These are phyloP conservation scores for Haplosporangium gracile DNA, from an alignment of 192 early-diverging fungal genomes.

Conservation along the genomic window DNA sequence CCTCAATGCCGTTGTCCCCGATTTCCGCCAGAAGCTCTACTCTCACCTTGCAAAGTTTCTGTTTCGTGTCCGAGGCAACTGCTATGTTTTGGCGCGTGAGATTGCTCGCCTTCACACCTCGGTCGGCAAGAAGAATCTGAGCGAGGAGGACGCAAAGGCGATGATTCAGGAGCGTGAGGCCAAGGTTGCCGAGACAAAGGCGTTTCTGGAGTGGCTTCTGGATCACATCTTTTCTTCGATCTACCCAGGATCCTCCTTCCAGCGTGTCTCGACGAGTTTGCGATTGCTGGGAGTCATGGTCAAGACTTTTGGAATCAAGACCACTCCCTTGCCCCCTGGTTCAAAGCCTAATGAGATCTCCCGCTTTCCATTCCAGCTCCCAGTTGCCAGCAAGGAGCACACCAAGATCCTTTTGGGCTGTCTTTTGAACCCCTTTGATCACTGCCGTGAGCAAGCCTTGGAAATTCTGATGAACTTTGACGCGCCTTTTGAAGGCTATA, in stretches of 20 bases:
- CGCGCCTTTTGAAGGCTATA: conserved; percentile 71
- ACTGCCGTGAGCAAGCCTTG: conserved; percentile 81
- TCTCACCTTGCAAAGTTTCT: conserved; percentile 72
- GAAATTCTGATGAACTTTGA: conserved; percentile 79
- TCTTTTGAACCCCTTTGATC: conserved; percentile 79
- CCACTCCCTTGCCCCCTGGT: conserved; percentile 62
- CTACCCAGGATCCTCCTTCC: conserved; percentile 83
- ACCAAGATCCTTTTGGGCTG: conserved; percentile 71
- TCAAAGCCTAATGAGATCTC: conserved; percentile 57
- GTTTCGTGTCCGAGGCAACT: conserved; percentile 68
- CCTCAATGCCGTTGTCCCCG: conserved; percentile 78
- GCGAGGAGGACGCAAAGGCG: conserved; percentile 6
- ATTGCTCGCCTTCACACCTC: conserved; percentile 37
- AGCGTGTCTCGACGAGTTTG: conserved; percentile 73
- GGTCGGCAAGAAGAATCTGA: conserved; percentile 32
- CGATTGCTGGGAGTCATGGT: conserved; percentile 64
- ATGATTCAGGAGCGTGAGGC: conserved; percentile 34
- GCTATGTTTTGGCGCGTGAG: conserved; percentile 57
- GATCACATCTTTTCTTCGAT: conserved; percentile 69
- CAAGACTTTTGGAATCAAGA: conserved; percentile 65
- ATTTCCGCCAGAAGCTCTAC: conserved; percentile 85
- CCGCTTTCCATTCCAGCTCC: conserved; percentile 68
- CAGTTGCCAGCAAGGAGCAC: conserved; percentile 59
- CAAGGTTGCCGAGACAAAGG: conserved; percentile 61
- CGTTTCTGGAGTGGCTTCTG: conserved; percentile 74